Evolutionary conservation across 495 filamentous ascomycete species (phyloP).

Genomic region (Penicillium soppii): DNA sequence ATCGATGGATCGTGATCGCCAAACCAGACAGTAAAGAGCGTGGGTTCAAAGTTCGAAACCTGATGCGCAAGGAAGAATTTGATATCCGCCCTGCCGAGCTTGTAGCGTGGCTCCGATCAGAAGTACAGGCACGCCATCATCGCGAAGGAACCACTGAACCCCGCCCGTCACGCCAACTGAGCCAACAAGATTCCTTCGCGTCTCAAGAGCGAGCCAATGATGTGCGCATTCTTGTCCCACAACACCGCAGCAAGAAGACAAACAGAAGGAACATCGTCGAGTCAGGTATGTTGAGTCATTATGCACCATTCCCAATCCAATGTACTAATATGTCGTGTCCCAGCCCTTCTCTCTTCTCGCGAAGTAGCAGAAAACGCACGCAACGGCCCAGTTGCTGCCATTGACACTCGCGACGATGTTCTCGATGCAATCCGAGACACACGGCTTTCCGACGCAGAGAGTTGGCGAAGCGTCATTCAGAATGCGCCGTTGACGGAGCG

Average conservation of each 20-base stretch:
- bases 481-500: constrained; percentile 73
- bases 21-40: constrained; percentile 74
- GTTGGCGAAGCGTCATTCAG: constrained; percentile 82
- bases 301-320: background rate
- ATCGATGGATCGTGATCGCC: constrained; percentile 83
- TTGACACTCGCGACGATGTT: constrained; percentile 86
- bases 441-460: constrained; percentile 75
- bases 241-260: constrained; percentile 84
- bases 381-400: constrained; percentile 77
- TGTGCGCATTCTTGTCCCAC: constrained; percentile 77
- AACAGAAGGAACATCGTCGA: constrained; percentile 85
- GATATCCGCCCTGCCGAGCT: constrained; percentile 77
- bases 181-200: constrained; percentile 39
- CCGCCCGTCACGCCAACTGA: constrained; percentile 47
- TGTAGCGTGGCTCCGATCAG: constrained; percentile 74
- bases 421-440: constrained; percentile 77
- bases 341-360: constrained; percentile 61
- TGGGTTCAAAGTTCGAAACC: constrained; percentile 71
- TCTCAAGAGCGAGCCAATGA: constrained; percentile 59
- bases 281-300: constrained; percentile 46
- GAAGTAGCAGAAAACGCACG: constrained; percentile 64
- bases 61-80: constrained; percentile 75
- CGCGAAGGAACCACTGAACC: constrained; percentile 51
- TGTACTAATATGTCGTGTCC: constrained; percentile 9
- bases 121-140: constrained; percentile 75